These are phyloP conservation scores for Vicia sativa DNA, from an alignment of 306 rosid genomes.

Conservation along the genomic window DNA sequence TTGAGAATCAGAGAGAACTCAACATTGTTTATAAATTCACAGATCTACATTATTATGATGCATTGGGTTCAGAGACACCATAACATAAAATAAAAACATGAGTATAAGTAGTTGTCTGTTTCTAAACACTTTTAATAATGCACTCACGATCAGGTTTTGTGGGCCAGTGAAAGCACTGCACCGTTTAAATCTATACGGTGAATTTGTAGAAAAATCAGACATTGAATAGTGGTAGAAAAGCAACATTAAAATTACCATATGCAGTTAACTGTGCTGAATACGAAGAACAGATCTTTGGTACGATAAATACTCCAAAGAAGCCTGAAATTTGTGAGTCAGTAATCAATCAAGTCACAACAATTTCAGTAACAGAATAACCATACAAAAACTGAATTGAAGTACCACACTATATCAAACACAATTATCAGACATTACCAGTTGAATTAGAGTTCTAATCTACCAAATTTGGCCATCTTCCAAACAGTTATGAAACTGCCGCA, in stretches of 20 bases:
- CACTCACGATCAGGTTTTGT: conserved; percentile 7
- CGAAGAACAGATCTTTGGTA: conserved; percentile 75
- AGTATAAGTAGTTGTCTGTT: neutral
- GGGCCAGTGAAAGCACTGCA: conserved; percentile 35
- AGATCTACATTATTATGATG: conserved; percentile 26
- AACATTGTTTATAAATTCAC: neutral
- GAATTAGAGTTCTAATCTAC: conserved; percentile 36
- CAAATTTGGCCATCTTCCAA: conserved; percentile 78
- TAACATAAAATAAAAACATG: conserved; percentile 3
- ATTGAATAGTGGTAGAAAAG: conserved; percentile 1
- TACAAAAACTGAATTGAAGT: too few species aligned
- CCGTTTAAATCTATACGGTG: neutral
- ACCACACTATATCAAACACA: too few species aligned
- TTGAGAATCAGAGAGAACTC: too few species aligned
- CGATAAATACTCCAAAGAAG: conserved; percentile 78
- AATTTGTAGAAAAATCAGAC: neutral
- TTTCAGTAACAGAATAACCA: neutral
- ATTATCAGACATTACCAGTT: too few species aligned
- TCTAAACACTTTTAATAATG: neutral
- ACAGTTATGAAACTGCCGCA: conserved; percentile 83
- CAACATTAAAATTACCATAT: conserved; percentile 62
- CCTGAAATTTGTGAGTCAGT: conserved; percentile 72
- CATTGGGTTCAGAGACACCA: conserved; percentile 11
- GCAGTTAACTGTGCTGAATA: conserved; percentile 74
- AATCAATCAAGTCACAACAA: neutral